Evolutionary conservation across 1,284 basidiomycete genomes (phyloP), one percentile per base, ranked within the genome.

Genomic region (Pterula multifida): DNA sequence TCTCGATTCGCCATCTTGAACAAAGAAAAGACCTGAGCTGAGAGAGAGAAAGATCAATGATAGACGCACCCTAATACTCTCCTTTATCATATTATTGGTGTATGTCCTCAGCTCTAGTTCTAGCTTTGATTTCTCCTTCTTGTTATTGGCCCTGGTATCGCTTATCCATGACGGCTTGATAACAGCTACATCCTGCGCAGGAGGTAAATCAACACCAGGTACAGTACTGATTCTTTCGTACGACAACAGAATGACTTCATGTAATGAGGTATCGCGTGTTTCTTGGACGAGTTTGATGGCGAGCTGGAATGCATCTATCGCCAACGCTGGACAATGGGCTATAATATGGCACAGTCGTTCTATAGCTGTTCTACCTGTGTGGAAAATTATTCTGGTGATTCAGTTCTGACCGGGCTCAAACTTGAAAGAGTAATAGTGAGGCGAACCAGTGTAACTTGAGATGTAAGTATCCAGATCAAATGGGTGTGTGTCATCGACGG

Each of bases 91-190:
- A 61, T 92, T 94, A 59, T 86, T 90, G 53, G 81, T 75, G 60
- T 93, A 93, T 13, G 85, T 86, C 74, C 90, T 91, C 61, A 95
- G 70, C 64, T 94, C 91, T 9, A 89, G 81, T 64, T 92, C 88
- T 48, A 94, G 69, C 64, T 84, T 88, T 24, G 77, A 76, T 51
- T 72, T 71, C 59, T 90, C 86, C 3, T 71, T 70, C 51, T 70
- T 66, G 58, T 87, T 87, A 58, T 73, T 78, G 51, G 72, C 66
- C 46, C 68, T 68, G 17, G 70, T 75, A 52, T 79, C 71, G 26
- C 89, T 80, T 6, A 78, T 61, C 90, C 89, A 94, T 13, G 65
- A 68, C 24, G 72, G 66, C 52, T 83, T 71, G 15, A 79, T 59
- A 24, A 68, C 61, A 2, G 73, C 68, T 32, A 81, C 57, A 4